Evolutionary conservation across 2,329 filamentous ascomycete genomes (phyloP), one percentile per base, ranked within the genome.

Genomic region (Pseudonectria foliicola): DNA sequence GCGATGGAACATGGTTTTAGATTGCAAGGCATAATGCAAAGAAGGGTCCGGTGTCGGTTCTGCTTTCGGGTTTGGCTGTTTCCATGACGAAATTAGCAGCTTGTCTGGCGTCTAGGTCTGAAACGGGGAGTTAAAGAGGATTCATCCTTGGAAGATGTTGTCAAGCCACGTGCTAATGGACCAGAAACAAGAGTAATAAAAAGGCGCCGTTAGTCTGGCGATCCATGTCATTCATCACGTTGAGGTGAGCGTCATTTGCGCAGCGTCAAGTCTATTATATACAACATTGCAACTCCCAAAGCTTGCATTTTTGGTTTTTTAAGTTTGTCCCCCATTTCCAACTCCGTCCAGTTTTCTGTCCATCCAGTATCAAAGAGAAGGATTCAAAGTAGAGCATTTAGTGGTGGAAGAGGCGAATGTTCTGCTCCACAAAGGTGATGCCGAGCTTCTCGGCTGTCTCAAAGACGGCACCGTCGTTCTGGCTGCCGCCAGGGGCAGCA

Each of bases 391-490:
- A 31, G 24, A 21, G 18, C 29, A 13, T 29, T 53, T 82, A 96
- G 67, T 96, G 90, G 65, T 95, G 90, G 80, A 96, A 96, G 46
- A 96, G 73, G 51, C 92, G 80, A 40, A 85, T 82, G 59, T 83
- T 87, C 73, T 98, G 92, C 73, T 98, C 88, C 25, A 96, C 84
- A 64, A 96, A 95, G 29, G 83, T 88, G 53, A 96, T 94, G 36
- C 82, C 85, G 45, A 94, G 71, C 69, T 90, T 87, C 70, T 95
- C 87, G 5, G 89, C 87, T 10, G 89, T 93, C 59, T 87, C 82
- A 52, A 95, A 85, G 29, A 92, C 86, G 32, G 80, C 75, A 38
- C 71, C 63, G 59, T 92, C 86, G 58, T 92, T 92, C 63, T 92
- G 85, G 62, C 83, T 95, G 38, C 92, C 92, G 33, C 78, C 84